Evolutionary conservation across 2,329 filamentous ascomycete species (phyloP), one percentile per base, ranked within the genome.

Genomic region (Apiospora phragmitis): DNA sequence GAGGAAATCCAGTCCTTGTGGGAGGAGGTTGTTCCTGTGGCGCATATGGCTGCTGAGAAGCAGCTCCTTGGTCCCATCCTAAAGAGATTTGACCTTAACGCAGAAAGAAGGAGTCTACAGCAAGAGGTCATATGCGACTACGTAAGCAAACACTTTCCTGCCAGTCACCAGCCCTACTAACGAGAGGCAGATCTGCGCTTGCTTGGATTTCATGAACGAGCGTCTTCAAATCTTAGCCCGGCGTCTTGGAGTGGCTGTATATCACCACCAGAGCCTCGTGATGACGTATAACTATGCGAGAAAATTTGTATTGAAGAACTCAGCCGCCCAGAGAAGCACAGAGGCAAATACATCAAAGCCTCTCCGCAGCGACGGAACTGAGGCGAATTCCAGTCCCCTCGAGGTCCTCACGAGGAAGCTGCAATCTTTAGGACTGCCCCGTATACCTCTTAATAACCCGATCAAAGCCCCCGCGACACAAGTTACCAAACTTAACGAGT

Each of bases 1-100:
- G 74, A 75, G 14, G 79, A 80, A 42, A 79, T 80, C 49, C 75
- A 77, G 32, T 79, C 77, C 35, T 73, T 80, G 1, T 79, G 78
- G 79, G 79, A 80, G 47, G 79, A 80, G 71, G 77, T 79, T 45
- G 75, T 79, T 29, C 79, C 79, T 8, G 78, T 80, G 9, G 77
- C 79, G 1, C 77, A 80, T 69, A 80, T 80, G 79, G 77, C 76
- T 4, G 78, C 78, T 9, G 77, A 79, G 47, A 76, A 76, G 29
- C 75, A 80, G 35, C 78, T 76, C 47, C 73, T 79, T 14, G 74
- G 74, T 18, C 78, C 77, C 2, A 73, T 79, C 55, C 42, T 75
- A 4, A 68, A 45, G 8, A 55, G 62, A n/a, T 67, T 72, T 29
- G 68, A 70, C 73, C 38, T 68, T 26, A 71, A 42, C 18, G 70